phyloP scores from a whole-genome alignment of 495 filamentous ascomycete species.

The Evansstolkia leycettana region DNA sequence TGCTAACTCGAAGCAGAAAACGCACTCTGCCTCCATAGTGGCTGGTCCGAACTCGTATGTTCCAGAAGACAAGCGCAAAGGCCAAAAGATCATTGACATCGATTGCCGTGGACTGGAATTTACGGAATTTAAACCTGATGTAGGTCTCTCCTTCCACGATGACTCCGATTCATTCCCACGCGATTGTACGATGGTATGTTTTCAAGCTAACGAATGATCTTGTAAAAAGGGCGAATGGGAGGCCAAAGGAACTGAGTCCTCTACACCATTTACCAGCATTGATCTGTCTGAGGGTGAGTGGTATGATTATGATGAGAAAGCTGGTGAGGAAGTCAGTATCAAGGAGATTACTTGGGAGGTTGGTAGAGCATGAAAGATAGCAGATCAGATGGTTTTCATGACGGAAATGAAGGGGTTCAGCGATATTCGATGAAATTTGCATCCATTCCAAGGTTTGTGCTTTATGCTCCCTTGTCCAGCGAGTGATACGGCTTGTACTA shows the following conservation, averaged over 20 bases:
- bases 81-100: slow-evolving; percentile 69
- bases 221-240: slow-evolving; percentile 67
- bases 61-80: slow-evolving; percentile 50
- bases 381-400: slow-evolving; percentile 1
- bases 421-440: too few species aligned
- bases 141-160: slow-evolving; percentile 24
- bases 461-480: too few species aligned
- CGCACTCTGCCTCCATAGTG: slow-evolving; percentile 59
- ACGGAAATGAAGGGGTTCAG: too few species aligned
- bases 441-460: too few species aligned
- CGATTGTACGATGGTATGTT: too few species aligned
- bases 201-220: background rate
- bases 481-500: too few species aligned
- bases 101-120: slow-evolving; percentile 95
- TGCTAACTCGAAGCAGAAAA: slow-evolving; percentile 33
- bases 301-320: slow-evolving; percentile 81
- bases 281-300: slow-evolving; percentile 81
- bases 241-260: slow-evolving; percentile 66
- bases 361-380: slow-evolving; percentile 32
- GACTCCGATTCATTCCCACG: too few species aligned
- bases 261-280: slow-evolving; percentile 64
- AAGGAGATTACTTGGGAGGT: slow-evolving; percentile 89
- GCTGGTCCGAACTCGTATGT: slow-evolving; percentile 57
- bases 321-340: slow-evolving; percentile 72
- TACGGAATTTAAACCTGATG: slow-evolving; percentile 76